Base-by-base conservation (phyloP, 805 yeast genomes). In the Metschnikowia reukaufii region DNA sequence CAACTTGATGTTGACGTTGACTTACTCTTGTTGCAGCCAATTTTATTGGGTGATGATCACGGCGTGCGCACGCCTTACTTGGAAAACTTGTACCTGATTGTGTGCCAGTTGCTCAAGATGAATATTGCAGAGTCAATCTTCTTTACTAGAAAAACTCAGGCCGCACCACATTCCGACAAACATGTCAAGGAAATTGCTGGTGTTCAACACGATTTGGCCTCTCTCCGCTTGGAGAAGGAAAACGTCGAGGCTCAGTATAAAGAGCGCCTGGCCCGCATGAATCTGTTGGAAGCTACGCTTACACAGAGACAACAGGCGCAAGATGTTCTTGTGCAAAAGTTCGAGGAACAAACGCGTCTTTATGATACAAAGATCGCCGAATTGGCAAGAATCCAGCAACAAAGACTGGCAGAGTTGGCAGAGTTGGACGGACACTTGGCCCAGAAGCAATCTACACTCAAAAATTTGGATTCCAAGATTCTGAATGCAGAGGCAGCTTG, bases 41-140 rank as follows among this genome's bases (percentile, higher is more conserved):
- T 91, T 43, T 70, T 91, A 45, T 72, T 90, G 47, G 96, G 94
- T n/a, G 96, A 90, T 67, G 96, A 90, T 62, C 79, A 80, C 61
- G 83, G 85, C 40, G 83, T 89, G 45, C 84, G 86, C 62, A 88
- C 97, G 0, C 97, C 97, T 2, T 91, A 91, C 63, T 73, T 91
- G 63, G 97, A 91, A 67, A 88, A 88, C 56, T 68, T 88, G 47
- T 91, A 88, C 62, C 89, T 96, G 2, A 77, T 83, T 44, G 70
- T 86, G 72, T 82, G 87, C 52, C 91, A 86, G 62, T 76, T 72
- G 44, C 75, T 72, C 45, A 75, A 72, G 49, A 66, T 78, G 49
- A 83, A 82, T 51, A 57, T 56, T 10, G 49, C 56, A 2, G 45
- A 50, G 13, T 64, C 71, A 7, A 50, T 64, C 1, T 70, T 70